These are phyloP conservation scores for Dissophora ornata DNA, from an alignment of 192 early-diverging fungal species.

Conservation along the genomic window DNA sequence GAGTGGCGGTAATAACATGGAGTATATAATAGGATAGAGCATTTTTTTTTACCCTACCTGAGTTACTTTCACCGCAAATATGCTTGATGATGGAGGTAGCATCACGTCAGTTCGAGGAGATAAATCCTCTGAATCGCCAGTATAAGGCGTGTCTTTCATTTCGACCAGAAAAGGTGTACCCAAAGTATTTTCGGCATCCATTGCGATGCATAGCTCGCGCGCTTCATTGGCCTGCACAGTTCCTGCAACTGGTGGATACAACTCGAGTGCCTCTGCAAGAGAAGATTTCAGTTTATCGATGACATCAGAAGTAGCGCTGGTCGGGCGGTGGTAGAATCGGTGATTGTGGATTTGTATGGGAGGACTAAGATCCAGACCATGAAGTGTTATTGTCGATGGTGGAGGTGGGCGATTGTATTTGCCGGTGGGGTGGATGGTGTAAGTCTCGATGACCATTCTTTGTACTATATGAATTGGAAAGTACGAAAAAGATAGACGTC, in stretches of 20 bases:
- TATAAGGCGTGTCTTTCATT: constrained; percentile 33
- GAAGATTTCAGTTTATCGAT: constrained; percentile 43
- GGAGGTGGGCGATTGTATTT: constrained; percentile 38
- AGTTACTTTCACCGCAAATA: constrained; percentile 44
- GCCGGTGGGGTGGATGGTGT: constrained; percentile 27
- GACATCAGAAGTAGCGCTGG: constrained; percentile 13
- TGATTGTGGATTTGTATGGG: constrained; percentile 52
- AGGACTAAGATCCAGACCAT: constrained; percentile 41
- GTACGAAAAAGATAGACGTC: no score
- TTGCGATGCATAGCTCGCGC: constrained; percentile 21
- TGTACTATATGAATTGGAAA: no score
- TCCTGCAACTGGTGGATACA: constrained; percentile 53
- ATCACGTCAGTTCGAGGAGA: constrained; percentile 26
- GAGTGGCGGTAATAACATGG: constrained; percentile 1
- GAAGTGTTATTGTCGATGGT: constrained; percentile 27
- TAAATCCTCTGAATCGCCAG: constrained; percentile 23
- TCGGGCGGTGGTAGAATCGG: constrained; percentile 37
- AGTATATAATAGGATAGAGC: background rate
- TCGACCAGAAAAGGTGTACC: constrained; percentile 49
- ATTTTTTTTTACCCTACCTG: constrained; percentile 42
- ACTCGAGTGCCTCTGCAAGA: constrained; percentile 53
- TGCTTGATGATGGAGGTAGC: background rate
- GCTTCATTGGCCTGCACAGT: constrained; percentile 24
- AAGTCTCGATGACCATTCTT: constrained; percentile 32
- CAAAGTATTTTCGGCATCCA: constrained; percentile 9